Evolutionary conservation across 306 rosid species (phyloP).

Genomic region (Glycine soja): DNA sequence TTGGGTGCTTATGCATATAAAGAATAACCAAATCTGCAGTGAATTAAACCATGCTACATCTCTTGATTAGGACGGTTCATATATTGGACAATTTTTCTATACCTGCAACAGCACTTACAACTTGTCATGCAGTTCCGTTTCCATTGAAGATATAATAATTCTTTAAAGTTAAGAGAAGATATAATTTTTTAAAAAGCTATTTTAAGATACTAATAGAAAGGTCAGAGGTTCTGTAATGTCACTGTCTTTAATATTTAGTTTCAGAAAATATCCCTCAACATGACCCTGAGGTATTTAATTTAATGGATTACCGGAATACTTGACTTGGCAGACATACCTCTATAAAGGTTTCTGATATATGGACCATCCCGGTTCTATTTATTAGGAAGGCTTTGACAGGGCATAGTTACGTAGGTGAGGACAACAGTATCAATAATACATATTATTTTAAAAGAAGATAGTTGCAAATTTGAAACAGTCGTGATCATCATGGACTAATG

Average conservation of each 20-base stretch:
- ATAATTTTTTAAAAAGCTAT: neutral
- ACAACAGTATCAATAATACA: neutral
- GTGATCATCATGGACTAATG: neutral
- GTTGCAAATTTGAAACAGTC: neutral
- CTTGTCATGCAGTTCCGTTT: neutral
- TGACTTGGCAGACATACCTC: neutral
- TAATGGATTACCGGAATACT: neutral
- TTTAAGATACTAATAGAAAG: neutral
- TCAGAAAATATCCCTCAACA: conserved; percentile 15
- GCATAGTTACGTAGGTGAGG: neutral
- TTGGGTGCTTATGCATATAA: too few relatives aligned
- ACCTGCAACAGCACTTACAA: neutral
- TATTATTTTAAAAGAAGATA: neutral
- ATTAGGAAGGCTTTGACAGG: neutral
- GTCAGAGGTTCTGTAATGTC: conserved; percentile 2
- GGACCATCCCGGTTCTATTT: neutral
- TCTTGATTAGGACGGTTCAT: neutral
- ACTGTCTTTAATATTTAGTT: conserved; percentile 11
- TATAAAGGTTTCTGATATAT: conserved; percentile 5
- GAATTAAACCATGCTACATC: neutral
- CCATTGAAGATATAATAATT: too few relatives aligned
- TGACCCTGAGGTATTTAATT: neutral
- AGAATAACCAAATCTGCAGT: neutral
- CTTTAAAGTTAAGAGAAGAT: neutral
- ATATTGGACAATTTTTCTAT: neutral